phyloP scores from a whole-genome alignment of 352 stramenopile genomes.

The Globisporangium cylindrosporum region DNA sequence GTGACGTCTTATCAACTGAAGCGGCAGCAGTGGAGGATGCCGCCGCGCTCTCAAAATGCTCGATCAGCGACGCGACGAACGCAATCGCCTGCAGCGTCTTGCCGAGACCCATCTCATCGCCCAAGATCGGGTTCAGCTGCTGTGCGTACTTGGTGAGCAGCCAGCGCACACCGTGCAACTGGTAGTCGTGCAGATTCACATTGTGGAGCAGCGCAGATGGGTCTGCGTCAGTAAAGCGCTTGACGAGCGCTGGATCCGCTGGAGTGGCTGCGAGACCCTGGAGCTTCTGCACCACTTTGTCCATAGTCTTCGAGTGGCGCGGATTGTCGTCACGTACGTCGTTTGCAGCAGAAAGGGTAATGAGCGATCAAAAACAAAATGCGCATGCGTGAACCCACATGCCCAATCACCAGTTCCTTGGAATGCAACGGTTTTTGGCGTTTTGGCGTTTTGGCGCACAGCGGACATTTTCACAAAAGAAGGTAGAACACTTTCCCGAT shows the following conservation, averaged over 20 bases:
- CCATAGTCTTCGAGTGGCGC: slow-evolving; percentile 26
- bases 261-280: slow-evolving; percentile 29
- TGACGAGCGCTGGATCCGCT: slow-evolving; percentile 19
- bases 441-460: not conserved
- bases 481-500: too few species aligned
- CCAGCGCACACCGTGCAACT: slow-evolving; percentile 63
- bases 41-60: slow-evolving; percentile 9
- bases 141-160: slow-evolving; percentile 61
- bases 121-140: slow-evolving; percentile 67
- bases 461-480: too few species aligned
- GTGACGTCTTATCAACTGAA: slow-evolving; percentile 8
- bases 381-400: not conserved
- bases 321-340: not conserved
- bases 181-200: slow-evolving; percentile 68
- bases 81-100: slow-evolving; percentile 82
- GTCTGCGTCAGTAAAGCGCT: slow-evolving; percentile 11
- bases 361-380: not conserved
- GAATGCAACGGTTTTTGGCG: not conserved
- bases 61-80: slow-evolving; percentile 52
- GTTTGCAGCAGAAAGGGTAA: not conserved
- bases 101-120: slow-evolving; percentile 82
- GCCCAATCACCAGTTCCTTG: too few species aligned
- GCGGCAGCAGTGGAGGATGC: too few species aligned
- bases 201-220: slow-evolving; percentile 46
- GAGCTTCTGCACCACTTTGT: slow-evolving; percentile 39